Percentiles rank a stretch among this genome's conserved stretches.
Evolutionary conservation across 345 rosid genomes (phyloP).

Genomic region (Lumnitzera littorea): DNA sequence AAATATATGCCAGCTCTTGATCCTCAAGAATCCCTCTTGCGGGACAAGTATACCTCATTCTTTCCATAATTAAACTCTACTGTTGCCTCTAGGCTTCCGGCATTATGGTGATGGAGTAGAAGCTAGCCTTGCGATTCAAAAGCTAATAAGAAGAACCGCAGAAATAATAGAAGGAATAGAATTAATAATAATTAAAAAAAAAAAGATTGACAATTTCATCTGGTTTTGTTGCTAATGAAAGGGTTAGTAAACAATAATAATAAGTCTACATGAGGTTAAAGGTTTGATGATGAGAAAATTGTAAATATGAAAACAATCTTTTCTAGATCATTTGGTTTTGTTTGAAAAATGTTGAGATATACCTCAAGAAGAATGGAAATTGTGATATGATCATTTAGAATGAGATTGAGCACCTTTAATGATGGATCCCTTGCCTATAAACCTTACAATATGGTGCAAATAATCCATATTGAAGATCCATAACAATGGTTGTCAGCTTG

Average conservation of each 20-base stretch:
- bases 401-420: background rate
- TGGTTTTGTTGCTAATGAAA: slow-evolving; percentile 19
- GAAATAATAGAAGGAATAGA: slow-evolving; percentile 15
- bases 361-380: slow-evolving; percentile 54
- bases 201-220: slow-evolving; percentile 37
- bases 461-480: too few relatives aligned
- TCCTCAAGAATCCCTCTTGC: slow-evolving; percentile 22
- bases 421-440: too few relatives aligned
- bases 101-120: slow-evolving; percentile 87
- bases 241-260: background rate
- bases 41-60: slow-evolving; percentile 60
- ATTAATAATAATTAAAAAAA: background rate
- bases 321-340: slow-evolving; percentile 45
- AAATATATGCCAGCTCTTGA: slow-evolving; percentile 1
- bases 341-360: slow-evolving; percentile 39
- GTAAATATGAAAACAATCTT: background rate
- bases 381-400: background rate
- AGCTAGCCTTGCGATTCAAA: slow-evolving; percentile 66
- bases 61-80: slow-evolving; percentile 59
- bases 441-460: too few relatives aligned
- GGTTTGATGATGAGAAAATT: background rate
- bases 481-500: too few relatives aligned
- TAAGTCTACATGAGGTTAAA: background rate
- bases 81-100: slow-evolving; percentile 56
- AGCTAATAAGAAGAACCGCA: slow-evolving; percentile 15